A percentile compares a stretch with the other conserved stretches of the same genome.
Evolutionary conservation across 169 alveolate genomes (phyloP).

Genomic region (Eimeria praecox): DNA sequence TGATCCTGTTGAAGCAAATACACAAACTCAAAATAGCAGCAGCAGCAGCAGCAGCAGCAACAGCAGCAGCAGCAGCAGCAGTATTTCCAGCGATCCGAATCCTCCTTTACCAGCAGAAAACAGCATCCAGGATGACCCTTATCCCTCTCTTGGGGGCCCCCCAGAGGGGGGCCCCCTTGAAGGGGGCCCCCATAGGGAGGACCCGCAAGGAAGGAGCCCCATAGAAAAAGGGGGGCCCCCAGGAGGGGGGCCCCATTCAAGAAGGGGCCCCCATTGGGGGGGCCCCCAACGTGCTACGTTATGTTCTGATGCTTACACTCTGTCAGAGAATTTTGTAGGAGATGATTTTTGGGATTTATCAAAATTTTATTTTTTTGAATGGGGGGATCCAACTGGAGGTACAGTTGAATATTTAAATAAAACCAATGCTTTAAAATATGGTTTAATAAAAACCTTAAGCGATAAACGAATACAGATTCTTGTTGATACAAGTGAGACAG

Average conservation of each 20-base stretch:
- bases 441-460: neutral
- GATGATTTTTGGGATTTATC: neutral
- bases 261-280: neutral
- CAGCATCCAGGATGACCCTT: no score
- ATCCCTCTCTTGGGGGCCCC: neutral
- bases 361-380: slow-evolving; percentile 36
- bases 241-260: neutral
- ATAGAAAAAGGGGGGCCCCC: neutral
- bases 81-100: no score
- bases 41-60: no score
- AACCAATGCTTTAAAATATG: neutral
- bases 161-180: neutral
- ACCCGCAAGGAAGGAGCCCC: neutral
- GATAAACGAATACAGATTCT: slow-evolving; percentile 6
- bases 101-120: no score
- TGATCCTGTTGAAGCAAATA: neutral
- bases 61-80: no score
- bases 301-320: slow-evolving; percentile 83
- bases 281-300: neutral
- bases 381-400: slow-evolving; percentile 77
- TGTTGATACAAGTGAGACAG: slow-evolving; percentile 13
- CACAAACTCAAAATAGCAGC: neutral
- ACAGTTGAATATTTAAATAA: slow-evolving; percentile 22
- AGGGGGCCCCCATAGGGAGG: no score
- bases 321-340: slow-evolving; percentile 7